Percentiles rank a stretch among this genome's conserved stretches.
These are phyloP conservation scores for Juncus inflexus DNA, from an alignment of 176 grass and related monocot genomes.

Conservation along the genomic window DNA sequence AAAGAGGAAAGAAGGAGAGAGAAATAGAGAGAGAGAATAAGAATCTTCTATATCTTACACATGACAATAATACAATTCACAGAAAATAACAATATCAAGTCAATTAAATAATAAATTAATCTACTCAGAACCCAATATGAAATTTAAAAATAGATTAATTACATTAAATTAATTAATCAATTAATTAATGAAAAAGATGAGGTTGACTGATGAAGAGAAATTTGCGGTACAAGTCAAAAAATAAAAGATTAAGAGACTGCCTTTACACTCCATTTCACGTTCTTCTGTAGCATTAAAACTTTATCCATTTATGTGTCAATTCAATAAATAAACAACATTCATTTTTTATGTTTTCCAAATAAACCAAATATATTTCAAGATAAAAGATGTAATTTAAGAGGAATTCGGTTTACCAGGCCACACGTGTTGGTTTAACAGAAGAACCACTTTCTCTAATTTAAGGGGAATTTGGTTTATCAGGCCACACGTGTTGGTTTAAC, in stretches of 20 bases:
- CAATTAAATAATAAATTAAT: slow-evolving; percentile 8
- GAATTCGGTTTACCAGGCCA: no score
- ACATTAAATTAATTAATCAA: not conserved
- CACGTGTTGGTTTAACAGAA: not conserved
- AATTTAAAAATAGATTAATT: not conserved
- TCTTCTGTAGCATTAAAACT: slow-evolving; percentile 1
- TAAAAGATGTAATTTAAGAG: no score
- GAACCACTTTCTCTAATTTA: not conserved
- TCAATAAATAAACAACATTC: not conserved
- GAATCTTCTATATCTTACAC: slow-evolving; percentile 25
- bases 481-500: not conserved
- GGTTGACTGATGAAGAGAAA: slow-evolving; percentile 19
- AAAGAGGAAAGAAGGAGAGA: slow-evolving; percentile 16
- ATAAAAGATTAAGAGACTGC: slow-evolving; percentile 19
- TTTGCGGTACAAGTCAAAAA: slow-evolving; percentile 20
- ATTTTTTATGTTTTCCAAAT: not conserved
- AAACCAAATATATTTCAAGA: no score
- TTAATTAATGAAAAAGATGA: slow-evolving; percentile 16
- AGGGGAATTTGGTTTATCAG: no score
- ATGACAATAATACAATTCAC: not conserved
- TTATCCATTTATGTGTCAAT: slow-evolving; percentile 5
- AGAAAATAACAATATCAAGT: slow-evolving; percentile 8
- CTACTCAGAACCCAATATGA: slow-evolving; percentile 20
- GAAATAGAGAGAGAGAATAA: slow-evolving; percentile 28
- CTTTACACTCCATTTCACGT: slow-evolving; percentile 5